Base-by-base conservation (phyloP, 768 basidiomycete genomes). In the Tulasnella sp. region DNA sequence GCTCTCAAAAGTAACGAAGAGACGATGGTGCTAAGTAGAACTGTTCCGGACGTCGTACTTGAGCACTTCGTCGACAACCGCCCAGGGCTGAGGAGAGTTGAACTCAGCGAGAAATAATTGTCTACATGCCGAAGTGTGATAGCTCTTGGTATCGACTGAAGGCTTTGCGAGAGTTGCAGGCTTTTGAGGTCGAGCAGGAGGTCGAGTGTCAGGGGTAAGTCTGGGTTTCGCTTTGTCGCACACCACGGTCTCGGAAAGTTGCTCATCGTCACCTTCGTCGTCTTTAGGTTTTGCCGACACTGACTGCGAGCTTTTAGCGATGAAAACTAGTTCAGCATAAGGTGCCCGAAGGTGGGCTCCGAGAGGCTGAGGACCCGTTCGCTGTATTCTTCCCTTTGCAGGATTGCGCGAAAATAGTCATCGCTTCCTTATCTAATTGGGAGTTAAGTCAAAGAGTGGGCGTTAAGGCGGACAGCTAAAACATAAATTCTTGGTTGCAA, bases 81-180 rank as follows among this genome's bases (percentile, higher is more conserved):
- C 86, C 94, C 94, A 96, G 82, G 95, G 83, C n/a, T 86, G 88
- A 50, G 90, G 89, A 80, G 92, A 89, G 83, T 92, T 91, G 88
- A 97, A 97, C 84, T 93, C 91, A 12, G 94, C 92, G 64, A 98
- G 91, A 18, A 96, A 85, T 96, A 96, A 98, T 85, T 99, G 97
- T 9, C 97, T 90, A 86, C 98, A 97, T 11, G 95, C 94, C 98
- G 97, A 99, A 0, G 98, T 99, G 86, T 99, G 97, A 85, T 99
- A 99, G 87, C 99, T 99, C 90, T 99, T 99, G 72, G 91, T 86
- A 84, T 99, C 97, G 31, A 86, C 77, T 8, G 76, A 40, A 20
- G 60, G 24, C n/a, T 64, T 64, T 9, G 60, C 73, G 3, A 4
- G 72, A 74, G 42, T 31, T 22, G 18, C 9, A 8, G 34, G 41